These are phyloP conservation scores for Coprinopsis marcescibilis DNA, from an alignment of 768 basidiomycete species.

Conservation along the genomic window DNA sequence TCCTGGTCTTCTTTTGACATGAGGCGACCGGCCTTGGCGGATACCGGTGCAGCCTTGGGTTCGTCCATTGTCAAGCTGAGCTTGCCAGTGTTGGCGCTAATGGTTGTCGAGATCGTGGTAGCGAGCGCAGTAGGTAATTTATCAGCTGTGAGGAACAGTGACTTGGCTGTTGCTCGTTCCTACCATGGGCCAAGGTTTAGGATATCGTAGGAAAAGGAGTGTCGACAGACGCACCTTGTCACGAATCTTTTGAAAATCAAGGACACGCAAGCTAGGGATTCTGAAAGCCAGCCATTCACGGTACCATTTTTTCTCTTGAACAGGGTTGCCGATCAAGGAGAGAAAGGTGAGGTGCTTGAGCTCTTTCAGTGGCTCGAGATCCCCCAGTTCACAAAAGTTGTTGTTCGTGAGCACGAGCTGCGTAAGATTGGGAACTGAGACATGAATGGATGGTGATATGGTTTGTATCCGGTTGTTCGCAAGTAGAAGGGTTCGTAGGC, in stretches of 20 bases:
- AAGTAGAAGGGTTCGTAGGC: constrained; percentile 76
- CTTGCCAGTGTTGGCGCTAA: constrained; percentile 56
- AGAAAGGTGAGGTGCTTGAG: constrained; percentile 70
- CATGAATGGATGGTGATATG: constrained; percentile 76
- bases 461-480: constrained; percentile 86
- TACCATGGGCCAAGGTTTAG: constrained; percentile 25
- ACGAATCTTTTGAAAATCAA: constrained; percentile 92
- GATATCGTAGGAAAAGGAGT: not conserved
- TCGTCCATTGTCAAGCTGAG: constrained; percentile 65
- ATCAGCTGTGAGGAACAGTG: constrained; percentile 78
- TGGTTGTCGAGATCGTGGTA: constrained; percentile 65
- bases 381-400: constrained; percentile 72
- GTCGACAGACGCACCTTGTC: constrained; percentile 70
- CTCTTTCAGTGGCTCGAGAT: constrained; percentile 79
- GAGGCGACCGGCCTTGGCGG: constrained; percentile 74
- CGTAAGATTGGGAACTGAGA: constrained; percentile 79
- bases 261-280: constrained; percentile 80
- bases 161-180: constrained; percentile 74
- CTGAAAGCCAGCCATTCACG: constrained; percentile 93
- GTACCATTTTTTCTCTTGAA: constrained; percentile 90
- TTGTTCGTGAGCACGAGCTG: constrained; percentile 84
- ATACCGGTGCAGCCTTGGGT: constrained; percentile 51
- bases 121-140: constrained; percentile 75
- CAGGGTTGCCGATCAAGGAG: constrained; percentile 76
- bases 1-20: constrained; percentile 92